Conservation (phyloP, 1,284 basidiomycete species). For the Trichosporon inkin region DNA sequence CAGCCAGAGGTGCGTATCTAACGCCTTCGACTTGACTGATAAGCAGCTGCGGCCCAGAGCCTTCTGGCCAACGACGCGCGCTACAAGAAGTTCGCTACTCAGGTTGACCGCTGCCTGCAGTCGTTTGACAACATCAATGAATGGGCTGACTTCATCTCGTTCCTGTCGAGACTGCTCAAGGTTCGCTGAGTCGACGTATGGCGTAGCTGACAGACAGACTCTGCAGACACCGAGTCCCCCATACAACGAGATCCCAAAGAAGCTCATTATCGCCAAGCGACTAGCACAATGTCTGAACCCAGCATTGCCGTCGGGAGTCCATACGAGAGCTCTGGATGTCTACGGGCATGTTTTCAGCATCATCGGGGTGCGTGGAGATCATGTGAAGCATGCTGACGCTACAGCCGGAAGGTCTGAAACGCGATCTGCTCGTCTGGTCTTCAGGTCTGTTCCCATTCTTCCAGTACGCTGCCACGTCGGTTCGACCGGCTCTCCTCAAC, state of each 20-base stretch:
- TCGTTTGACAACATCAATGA: slow-evolving; percentile 96
- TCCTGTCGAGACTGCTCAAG: slow-evolving; percentile 91
- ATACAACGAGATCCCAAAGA: slow-evolving; percentile 92
- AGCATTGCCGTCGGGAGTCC: slow-evolving; percentile 91
- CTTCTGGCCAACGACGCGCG: slow-evolving; percentile 66
- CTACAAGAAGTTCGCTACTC: slow-evolving; percentile 87
- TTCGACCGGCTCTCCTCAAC: slow-evolving; percentile 81
- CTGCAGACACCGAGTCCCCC: slow-evolving; percentile 79
- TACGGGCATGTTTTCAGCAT: slow-evolving; percentile 86
- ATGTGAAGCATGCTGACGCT: background rate
- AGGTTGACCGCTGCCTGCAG: slow-evolving; percentile 86
- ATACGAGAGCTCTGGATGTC: slow-evolving; percentile 92
- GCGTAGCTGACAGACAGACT: slow-evolving; percentile 53
- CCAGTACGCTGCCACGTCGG: slow-evolving; percentile 92
- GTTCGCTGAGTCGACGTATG: slow-evolving; percentile 51
- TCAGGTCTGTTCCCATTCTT: slow-evolving; percentile 97
- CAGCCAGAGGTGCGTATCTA: slow-evolving; percentile 37
- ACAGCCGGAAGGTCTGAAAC: slow-evolving; percentile 78
- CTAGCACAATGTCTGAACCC: slow-evolving; percentile 96
- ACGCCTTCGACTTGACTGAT: background rate
- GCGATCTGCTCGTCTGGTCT: slow-evolving; percentile 90
- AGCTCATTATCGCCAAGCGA: slow-evolving; percentile 90
- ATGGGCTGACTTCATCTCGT: slow-evolving; percentile 99
- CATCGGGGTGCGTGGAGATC: slow-evolving; percentile 65
- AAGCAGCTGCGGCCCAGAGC: slow-evolving; percentile 35